Evolutionary conservation across 352 stramenopile genomes (phyloP).

Genomic region (Globisporangium parvum): DNA sequence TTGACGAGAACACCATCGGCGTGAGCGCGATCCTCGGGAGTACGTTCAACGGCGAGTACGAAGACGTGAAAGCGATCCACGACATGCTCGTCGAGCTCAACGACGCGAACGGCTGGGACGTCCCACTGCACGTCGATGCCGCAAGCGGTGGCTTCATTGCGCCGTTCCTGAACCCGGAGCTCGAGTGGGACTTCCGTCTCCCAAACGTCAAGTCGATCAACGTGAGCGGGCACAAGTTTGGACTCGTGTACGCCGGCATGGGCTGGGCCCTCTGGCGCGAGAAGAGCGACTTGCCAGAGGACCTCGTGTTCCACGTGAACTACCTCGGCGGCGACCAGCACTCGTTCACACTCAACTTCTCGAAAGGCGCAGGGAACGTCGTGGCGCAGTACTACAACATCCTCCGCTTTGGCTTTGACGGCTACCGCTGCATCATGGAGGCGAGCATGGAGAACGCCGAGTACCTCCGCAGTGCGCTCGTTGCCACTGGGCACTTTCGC

Average conservation of each 20-base stretch:
- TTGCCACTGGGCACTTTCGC: slow-evolving; percentile 79
- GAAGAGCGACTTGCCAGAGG: slow-evolving; percentile 66
- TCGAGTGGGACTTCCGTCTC: slow-evolving; percentile 88
- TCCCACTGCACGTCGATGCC: slow-evolving; percentile 89
- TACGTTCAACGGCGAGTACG: slow-evolving; percentile 92
- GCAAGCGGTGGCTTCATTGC: slow-evolving; percentile 91
- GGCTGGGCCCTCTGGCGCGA: slow-evolving; percentile 91
- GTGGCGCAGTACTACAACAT: slow-evolving; percentile 93
- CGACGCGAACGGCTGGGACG: slow-evolving; percentile 71
- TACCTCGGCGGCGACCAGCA: slow-evolving; percentile 89
- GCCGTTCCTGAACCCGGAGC: slow-evolving; percentile 85
- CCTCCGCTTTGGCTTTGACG: slow-evolving; percentile 86
- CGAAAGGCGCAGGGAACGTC: slow-evolving; percentile 86
- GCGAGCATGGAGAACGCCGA: slow-evolving; percentile 85
- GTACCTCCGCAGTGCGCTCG: slow-evolving; percentile 67
- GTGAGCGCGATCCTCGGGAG: slow-evolving; percentile 89
- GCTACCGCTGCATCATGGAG: slow-evolving; percentile 86
- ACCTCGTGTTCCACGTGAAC: slow-evolving; percentile 90
- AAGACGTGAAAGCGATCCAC: slow-evolving; percentile 89
- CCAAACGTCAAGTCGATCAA: slow-evolving; percentile 92
- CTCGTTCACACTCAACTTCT: slow-evolving; percentile 94
- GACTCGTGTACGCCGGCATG: slow-evolving; percentile 90
- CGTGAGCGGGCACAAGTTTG: slow-evolving; percentile 93
- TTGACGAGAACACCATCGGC: slow-evolving; percentile 92
- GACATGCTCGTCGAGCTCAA: slow-evolving; percentile 84